A percentile compares a stretch with the other conserved stretches of the same genome.
These are phyloP conservation scores for Triticum dicoccoides DNA, from an alignment of 176 grass and related monocot genomes.

Conservation along the genomic window DNA sequence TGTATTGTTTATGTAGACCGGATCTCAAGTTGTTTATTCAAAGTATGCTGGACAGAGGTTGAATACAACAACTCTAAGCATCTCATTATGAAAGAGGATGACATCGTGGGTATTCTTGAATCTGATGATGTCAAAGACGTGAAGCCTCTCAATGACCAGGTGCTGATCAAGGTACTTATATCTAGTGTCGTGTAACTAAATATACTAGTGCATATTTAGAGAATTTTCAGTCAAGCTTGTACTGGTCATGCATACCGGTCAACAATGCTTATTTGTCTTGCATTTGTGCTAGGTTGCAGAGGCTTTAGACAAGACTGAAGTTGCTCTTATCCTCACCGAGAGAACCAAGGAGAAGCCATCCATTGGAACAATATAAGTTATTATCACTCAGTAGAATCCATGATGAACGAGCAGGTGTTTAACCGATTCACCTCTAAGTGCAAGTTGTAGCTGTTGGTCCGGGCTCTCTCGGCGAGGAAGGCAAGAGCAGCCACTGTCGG, in stretches of 20 bases:
- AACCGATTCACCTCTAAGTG: background rate
- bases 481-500: conserved; percentile 50
- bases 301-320: conserved; percentile 62
- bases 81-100: conserved; percentile 84
- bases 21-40: conserved; percentile 62
- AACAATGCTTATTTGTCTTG: too few species aligned
- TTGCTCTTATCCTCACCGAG: conserved; percentile 66
- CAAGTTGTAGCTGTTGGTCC: conserved; percentile 68
- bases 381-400: background rate
- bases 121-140: conserved; percentile 74
- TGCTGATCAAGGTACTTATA: conserved; percentile 70
- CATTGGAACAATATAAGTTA: conserved; percentile 50
- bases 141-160: conserved; percentile 67
- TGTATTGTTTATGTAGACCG: conserved; percentile 35
- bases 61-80: conserved; percentile 64
- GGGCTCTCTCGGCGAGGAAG: conserved; percentile 63
- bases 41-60: conserved; percentile 76
- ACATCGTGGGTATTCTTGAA: conserved; percentile 63
- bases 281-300: conserved; percentile 46
- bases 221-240: background rate
- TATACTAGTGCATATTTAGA: background rate
- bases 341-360: conserved; percentile 75
- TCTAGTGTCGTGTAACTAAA: background rate
- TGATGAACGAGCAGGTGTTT: background rate
- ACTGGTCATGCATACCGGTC: background rate